A percentile compares a stretch with the other conserved stretches of the same genome.
Conservation (phyloP, 805 yeast species). For the Tetrapisispora iriomotensis region DNA sequence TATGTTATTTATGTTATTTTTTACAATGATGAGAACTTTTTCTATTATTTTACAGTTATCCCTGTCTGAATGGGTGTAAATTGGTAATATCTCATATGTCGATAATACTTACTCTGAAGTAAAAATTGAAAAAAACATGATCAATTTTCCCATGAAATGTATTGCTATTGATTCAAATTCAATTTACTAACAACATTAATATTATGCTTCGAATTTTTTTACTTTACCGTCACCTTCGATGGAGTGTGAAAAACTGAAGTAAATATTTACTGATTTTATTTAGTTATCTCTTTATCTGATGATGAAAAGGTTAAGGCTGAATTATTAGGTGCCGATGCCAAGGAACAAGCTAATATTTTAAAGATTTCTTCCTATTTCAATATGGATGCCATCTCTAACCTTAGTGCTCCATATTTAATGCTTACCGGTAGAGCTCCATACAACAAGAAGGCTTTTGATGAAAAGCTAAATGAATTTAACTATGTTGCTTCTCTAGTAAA, state of each 20-base stretch:
- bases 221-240: background rate
- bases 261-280: background rate
- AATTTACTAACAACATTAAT: constrained; percentile 5
- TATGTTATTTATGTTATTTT: background rate
- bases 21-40: constrained; percentile 27
- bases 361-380: constrained; percentile 72
- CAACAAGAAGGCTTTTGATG: constrained; percentile 66
- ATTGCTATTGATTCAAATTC: too few species aligned
- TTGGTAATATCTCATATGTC: constrained; percentile 26
- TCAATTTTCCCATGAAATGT: too few species aligned
- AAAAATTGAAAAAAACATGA: too few species aligned
- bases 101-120: constrained; percentile 25
- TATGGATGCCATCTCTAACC: constrained; percentile 46
- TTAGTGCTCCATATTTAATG: constrained; percentile 44
- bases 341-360: constrained; percentile 52
- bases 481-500: constrained; percentile 39
- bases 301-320: constrained; percentile 29
- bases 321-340: constrained; percentile 55
- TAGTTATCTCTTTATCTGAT: constrained; percentile 15
- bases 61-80: constrained; percentile 32
- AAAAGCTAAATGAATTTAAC: constrained; percentile 32
- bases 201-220: too few species aligned
- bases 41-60: constrained; percentile 27
- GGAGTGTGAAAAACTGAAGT: background rate
- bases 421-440: constrained; percentile 55